Conservation (phyloP, 768 basidiomycete genomes). For the Kwoniella pini region DNA sequence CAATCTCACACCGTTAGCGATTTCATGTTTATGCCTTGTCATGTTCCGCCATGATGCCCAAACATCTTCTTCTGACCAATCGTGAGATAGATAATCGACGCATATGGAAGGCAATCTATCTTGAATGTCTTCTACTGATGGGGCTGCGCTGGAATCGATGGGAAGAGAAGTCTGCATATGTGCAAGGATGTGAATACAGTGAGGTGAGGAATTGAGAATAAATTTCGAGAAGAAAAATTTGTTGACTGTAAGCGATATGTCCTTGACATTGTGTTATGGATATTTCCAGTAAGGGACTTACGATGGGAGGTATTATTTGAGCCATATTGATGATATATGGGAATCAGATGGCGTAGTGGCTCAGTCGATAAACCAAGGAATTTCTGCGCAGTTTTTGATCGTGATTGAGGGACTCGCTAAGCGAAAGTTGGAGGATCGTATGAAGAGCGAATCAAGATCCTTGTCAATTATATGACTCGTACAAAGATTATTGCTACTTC, state of each 20-base stretch:
- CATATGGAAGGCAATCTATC: conserved; percentile 77
- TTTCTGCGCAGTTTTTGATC: too few relatives aligned
- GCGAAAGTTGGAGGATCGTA: too few relatives aligned
- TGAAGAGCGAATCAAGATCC: too few relatives aligned
- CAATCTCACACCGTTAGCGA: conserved; percentile 87
- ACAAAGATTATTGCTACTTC: too few relatives aligned
- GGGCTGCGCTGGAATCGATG: conserved; percentile 52
- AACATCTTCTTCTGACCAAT: conserved; percentile 97
- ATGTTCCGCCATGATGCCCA: conserved; percentile 98
- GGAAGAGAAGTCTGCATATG: conserved; percentile 50
- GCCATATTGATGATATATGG: conserved; percentile 40
- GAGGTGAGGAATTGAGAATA: too few relatives aligned
- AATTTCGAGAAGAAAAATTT: too few relatives aligned
- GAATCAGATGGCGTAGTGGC: background rate
- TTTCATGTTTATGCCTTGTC: conserved; percentile 98
- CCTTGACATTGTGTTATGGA: too few relatives aligned
- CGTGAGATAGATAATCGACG: conserved; percentile 97
- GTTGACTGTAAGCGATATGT: too few relatives aligned
- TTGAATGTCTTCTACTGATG: conserved; percentile 62
- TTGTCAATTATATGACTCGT: too few relatives aligned
- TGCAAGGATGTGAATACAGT: background rate
- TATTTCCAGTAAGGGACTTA: conserved; percentile 26
- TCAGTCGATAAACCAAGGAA: too few relatives aligned
- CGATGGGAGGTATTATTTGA: conserved; percentile 53
- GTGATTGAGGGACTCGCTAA: too few relatives aligned